Percentiles rank a stretch among this genome's conserved stretches.
Evolutionary conservation across 2,329 filamentous ascomycete species (phyloP).

Genomic region (Plectosphaerella plurivora): DNA sequence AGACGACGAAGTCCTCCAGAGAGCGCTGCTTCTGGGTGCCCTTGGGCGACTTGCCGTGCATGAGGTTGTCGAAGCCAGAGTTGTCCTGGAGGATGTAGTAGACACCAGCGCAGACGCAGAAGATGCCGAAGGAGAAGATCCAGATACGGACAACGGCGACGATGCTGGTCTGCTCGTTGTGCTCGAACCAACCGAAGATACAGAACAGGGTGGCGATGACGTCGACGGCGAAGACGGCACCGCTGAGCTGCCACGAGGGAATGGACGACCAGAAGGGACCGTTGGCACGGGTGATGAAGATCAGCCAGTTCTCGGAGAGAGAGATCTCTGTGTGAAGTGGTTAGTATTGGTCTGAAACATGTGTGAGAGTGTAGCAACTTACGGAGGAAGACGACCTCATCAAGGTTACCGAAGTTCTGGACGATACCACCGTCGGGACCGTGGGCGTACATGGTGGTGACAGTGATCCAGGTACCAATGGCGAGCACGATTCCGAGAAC

Average conservation of each 20-base stretch:
- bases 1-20: conserved; percentile 88
- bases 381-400: conserved; percentile 75
- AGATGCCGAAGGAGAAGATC: conserved; percentile 87
- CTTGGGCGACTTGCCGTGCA: conserved; percentile 85
- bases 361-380: background rate
- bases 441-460: conserved; percentile 75
- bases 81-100: conserved; percentile 78
- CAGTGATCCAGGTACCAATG: conserved; percentile 80
- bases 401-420: conserved; percentile 80
- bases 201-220: conserved; percentile 81
- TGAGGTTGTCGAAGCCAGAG: conserved; percentile 81
- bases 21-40: conserved; percentile 78
- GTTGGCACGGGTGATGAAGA: conserved; percentile 92
- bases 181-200: conserved; percentile 77
- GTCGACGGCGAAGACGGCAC: conserved; percentile 77
- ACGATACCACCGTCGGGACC: conserved; percentile 75
- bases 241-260: conserved; percentile 78
- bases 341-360: background rate
- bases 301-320: conserved; percentile 91
- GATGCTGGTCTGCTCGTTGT: conserved; percentile 62
- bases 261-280: conserved; percentile 89
- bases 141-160: conserved; percentile 84
- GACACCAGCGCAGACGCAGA: conserved; percentile 73
- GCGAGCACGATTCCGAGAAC: conserved; percentile 78
- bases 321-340: conserved; percentile 57